phyloP scores from a whole-genome alignment of 2,329 filamentous ascomycete species.

The Trichoderma sp. region DNA sequence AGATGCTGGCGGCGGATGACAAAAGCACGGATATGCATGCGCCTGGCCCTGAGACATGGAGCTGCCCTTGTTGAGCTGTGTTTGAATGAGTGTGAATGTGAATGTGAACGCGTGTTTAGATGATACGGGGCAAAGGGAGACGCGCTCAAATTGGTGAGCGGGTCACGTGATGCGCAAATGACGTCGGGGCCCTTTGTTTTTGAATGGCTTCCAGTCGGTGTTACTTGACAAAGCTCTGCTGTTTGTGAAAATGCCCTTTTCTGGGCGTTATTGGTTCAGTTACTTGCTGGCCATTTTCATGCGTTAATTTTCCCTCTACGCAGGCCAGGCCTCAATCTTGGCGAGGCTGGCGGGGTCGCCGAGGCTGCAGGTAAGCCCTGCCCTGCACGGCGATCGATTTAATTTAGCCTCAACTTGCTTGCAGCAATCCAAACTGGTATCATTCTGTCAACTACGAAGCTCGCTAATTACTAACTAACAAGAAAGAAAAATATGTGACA shows the following conservation, averaged over 20 bases:
- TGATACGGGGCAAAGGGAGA: constrained; percentile 10
- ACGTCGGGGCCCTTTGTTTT: constrained; percentile 4
- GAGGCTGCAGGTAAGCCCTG: not conserved
- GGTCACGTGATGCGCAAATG: constrained; percentile 1
- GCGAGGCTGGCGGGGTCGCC: not conserved
- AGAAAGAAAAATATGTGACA: not conserved
- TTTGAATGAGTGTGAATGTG: not conserved
- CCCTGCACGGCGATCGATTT: not conserved
- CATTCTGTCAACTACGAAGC: not conserved
- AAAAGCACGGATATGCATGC: constrained; percentile 3
- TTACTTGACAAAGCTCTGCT: not conserved
- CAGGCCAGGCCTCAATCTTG: not conserved
- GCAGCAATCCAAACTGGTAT: not conserved
- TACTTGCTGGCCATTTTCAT: not conserved
- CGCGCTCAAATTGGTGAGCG: not conserved
- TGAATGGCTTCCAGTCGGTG: not conserved
- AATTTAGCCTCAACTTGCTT: not conserved
- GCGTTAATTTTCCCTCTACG: not conserved
- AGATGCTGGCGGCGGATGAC: not conserved
- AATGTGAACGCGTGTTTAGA: constrained; percentile 13
- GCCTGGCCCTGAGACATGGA: not conserved
- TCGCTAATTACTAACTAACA: not conserved
- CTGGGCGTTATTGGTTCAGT: not conserved
- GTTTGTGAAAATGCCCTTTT: not conserved
- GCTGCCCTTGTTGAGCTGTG: not conserved